Conservation (phyloP, 306 rosid genomes). For the Castanopsis chinensis region DNA sequence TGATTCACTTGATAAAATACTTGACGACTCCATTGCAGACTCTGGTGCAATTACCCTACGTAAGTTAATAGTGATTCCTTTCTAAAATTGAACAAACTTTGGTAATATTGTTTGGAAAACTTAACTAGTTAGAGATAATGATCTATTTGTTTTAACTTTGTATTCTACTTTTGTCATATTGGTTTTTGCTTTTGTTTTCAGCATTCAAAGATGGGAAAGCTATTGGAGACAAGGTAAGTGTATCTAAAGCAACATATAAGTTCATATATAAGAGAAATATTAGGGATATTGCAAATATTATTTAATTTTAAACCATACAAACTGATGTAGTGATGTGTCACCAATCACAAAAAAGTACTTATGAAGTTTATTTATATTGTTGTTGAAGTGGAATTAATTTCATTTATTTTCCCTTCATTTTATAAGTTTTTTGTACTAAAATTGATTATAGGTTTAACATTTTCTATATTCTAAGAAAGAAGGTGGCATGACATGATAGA, state of each 20-base stretch:
- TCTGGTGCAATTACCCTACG: slow-evolving; percentile 72
- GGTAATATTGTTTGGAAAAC: not conserved
- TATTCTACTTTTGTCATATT: not conserved
- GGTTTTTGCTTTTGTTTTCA: slow-evolving; percentile 31
- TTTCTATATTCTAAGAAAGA: not conserved
- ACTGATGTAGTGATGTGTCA: too few species aligned
- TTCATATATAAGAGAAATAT: too few species aligned
- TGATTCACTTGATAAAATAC: slow-evolving; percentile 21
- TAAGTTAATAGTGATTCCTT: slow-evolving; percentile 37
- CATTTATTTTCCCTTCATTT: too few species aligned
- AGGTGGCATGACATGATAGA: not conserved
- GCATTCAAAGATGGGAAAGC: slow-evolving; percentile 65
- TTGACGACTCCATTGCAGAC: slow-evolving; percentile 56
- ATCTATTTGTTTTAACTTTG: not conserved
- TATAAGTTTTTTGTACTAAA: too few species aligned
- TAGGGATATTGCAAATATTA: too few species aligned
- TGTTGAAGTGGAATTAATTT: too few species aligned
- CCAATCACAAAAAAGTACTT: too few species aligned
- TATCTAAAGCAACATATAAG: not conserved
- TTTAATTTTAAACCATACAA: too few species aligned
- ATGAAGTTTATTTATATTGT: too few species aligned
- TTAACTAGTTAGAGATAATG: not conserved
- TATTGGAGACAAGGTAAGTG: slow-evolving; percentile 69
- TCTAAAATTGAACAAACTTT: not conserved
- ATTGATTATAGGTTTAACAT: too few species aligned